Conservation (phyloP, 2,329 filamentous ascomycete genomes). For the Pseudogymnoascus verrucosus region DNA sequence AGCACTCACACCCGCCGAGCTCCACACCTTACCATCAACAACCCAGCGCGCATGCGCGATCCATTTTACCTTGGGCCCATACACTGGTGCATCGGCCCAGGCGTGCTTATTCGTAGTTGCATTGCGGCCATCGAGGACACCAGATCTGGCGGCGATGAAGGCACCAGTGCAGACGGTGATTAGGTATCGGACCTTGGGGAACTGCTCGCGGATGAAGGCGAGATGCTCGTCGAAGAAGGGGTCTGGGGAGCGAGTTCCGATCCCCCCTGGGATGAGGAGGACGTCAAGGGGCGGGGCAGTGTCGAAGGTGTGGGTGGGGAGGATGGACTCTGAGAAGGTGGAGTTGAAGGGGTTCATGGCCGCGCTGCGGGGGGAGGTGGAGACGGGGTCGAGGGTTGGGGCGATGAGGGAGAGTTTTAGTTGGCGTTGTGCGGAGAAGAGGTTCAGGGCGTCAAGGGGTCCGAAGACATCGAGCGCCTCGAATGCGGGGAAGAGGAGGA, state of each 20-base stretch:
- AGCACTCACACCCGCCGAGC: slow-evolving; percentile 43
- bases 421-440: slow-evolving; percentile 16
- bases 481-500: slow-evolving; percentile 23
- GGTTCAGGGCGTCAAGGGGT: slow-evolving; percentile 24
- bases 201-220: slow-evolving; percentile 35
- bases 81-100: slow-evolving; percentile 28
- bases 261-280: slow-evolving; percentile 58
- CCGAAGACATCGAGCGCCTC: slow-evolving; percentile 28
- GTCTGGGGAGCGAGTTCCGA: slow-evolving; percentile 36
- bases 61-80: slow-evolving; percentile 38
- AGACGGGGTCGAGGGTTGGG: slow-evolving; percentile 20
- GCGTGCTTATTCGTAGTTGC: slow-evolving; percentile 47
- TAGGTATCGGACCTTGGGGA: slow-evolving; percentile 22
- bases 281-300: slow-evolving; percentile 41
- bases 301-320: slow-evolving; percentile 20
- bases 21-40: slow-evolving; percentile 46
- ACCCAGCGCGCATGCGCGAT: slow-evolving; percentile 44
- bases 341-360: slow-evolving; percentile 13
- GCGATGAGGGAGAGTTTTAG: slow-evolving; percentile 24
- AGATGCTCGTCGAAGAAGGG: slow-evolving; percentile 29
- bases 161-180: slow-evolving; percentile 41
- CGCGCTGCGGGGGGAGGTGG: slow-evolving; percentile 14
- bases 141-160: slow-evolving; percentile 39
- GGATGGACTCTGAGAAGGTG: slow-evolving; percentile 16
- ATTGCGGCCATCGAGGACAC: slow-evolving; percentile 39